Base-by-base conservation (phyloP, 139 green algal species). In the Gonium pectorale region DNA sequence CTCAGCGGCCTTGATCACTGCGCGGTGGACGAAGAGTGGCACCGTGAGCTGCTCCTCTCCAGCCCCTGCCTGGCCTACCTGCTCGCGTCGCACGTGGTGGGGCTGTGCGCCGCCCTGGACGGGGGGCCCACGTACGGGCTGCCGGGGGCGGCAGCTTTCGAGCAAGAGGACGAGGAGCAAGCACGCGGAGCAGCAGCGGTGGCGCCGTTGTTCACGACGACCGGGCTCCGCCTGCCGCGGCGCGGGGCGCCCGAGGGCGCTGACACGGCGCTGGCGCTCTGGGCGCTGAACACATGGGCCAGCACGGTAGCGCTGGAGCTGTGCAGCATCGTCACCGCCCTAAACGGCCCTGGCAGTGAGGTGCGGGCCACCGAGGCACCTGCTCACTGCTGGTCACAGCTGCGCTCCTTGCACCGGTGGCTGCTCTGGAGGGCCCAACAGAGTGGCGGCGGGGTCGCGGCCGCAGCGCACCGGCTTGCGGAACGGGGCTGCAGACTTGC, bases 51-150 rank as follows among this genome's bases (percentile, higher is more conserved):
- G n/a, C 29, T 68, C n/a, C 8, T 41, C 13, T 8, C 40, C 62
- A 41, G n/a, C n/a, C 62, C 62, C 29, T 43, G 62, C 62, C 62
- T 68, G 62, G 17, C 62, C 13, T 68, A 68, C 62, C 29, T 68
- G n/a, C 29, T 68, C 13, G 40, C 62, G 5, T 68, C 62, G n/a
- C 62, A 68, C 62, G 62, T 68, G 62, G 62, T 68, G n/a, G 62
- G 62, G n/a, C 9, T 68, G n/a, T 40, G n/a, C n/a, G 62, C 62
- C 8, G 62, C 29, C 6, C 62, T 68, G 62, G 62, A 68, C 62
- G 62, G 62, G 8, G 62, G 62, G 9, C 29, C n/a, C n/a, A 68
- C 62, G n/a, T 68, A 68, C 62, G 62, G 62, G 13, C 40, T 68
- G 62, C 29, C 6, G 29, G 13, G 13, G n/a, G 17, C 24, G 31